Conservation (phyloP, 169 alveolate genomes). For the Hammondia hammondi region DNA sequence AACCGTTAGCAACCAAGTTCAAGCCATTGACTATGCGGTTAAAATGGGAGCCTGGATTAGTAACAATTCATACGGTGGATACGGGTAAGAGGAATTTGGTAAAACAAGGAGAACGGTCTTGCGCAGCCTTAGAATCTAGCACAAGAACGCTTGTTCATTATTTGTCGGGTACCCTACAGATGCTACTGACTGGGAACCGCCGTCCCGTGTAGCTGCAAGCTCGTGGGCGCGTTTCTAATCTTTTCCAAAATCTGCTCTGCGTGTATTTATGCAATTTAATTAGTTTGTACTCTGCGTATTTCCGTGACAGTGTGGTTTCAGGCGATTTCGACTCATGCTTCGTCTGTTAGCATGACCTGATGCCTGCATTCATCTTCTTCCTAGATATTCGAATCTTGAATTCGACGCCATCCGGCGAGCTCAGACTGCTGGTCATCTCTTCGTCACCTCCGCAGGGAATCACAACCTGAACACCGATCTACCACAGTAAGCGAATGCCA, state of each 20-base stretch:
- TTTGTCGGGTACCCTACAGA: not conserved
- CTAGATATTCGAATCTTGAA: conserved; percentile 40
- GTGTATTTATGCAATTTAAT: too few relatives aligned
- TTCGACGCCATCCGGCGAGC: conserved; percentile 69
- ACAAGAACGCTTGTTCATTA: not conserved
- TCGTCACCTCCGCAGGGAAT: conserved; percentile 68
- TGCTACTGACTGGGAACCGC: not conserved
- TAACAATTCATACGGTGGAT: conserved; percentile 78
- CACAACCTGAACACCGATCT: conserved; percentile 64
- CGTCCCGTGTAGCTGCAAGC: not conserved
- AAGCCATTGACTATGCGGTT: conserved; percentile 79
- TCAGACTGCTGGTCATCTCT: conserved; percentile 65
- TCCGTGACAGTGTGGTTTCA: too few relatives aligned
- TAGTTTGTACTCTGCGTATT: too few relatives aligned
- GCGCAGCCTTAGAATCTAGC: not conserved
- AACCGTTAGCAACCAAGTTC: conserved; percentile 74
- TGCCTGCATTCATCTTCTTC: too few relatives aligned
- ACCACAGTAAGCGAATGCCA: conserved; percentile 18
- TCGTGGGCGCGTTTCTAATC: not conserved
- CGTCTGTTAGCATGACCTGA: too few relatives aligned
- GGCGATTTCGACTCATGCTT: too few relatives aligned
- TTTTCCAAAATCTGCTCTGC: too few relatives aligned
- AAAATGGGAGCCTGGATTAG: conserved; percentile 78
- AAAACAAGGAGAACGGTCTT: not conserved
- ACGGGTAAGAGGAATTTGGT: conserved; percentile 52